phyloP scores from a whole-genome alignment of 2,329 filamentous ascomycete genomes.

The Clonostachys chloroleuca region DNA sequence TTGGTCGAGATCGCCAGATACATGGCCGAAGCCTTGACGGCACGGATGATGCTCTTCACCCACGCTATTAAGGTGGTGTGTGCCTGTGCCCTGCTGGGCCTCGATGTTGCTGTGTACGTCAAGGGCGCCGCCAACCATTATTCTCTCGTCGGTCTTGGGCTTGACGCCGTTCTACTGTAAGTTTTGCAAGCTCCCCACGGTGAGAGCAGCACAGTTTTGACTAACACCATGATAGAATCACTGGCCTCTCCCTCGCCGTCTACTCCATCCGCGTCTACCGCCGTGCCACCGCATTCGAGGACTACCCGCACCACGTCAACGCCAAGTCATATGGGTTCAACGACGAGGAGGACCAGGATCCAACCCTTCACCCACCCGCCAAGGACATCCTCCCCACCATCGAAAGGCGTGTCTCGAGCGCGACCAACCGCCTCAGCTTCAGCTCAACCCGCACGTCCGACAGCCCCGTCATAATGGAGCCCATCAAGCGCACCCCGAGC shows the following conservation, averaged over 20 bases:
- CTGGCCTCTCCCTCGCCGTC: constrained; percentile 33
- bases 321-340: constrained; percentile 42
- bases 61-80: constrained; percentile 45
- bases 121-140: constrained; percentile 38
- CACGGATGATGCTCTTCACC: constrained; percentile 47
- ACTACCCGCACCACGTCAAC: constrained; percentile 44
- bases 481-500: constrained; percentile 1
- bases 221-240: constrained; percentile 21
- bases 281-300: constrained; percentile 41
- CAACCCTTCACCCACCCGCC: constrained; percentile 14
- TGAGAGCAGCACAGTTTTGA: constrained; percentile 3
- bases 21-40: constrained; percentile 45
- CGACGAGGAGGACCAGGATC: constrained; percentile 15
- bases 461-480: constrained; percentile 3
- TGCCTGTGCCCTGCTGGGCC: constrained; percentile 37
- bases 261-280: constrained; percentile 44
- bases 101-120: constrained; percentile 48
- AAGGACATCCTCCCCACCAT: constrained; percentile 12
- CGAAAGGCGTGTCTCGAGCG: constrained; percentile 16
- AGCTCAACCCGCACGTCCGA: constrained; percentile 9
- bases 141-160: constrained; percentile 39
- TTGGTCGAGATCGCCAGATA: constrained; percentile 40
- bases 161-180: constrained; percentile 46
- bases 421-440: constrained; percentile 20
- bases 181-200: constrained; percentile 10